phyloP scores from a whole-genome alignment of 257 asterid genomes.

The Nicotiana tabacum region DNA sequence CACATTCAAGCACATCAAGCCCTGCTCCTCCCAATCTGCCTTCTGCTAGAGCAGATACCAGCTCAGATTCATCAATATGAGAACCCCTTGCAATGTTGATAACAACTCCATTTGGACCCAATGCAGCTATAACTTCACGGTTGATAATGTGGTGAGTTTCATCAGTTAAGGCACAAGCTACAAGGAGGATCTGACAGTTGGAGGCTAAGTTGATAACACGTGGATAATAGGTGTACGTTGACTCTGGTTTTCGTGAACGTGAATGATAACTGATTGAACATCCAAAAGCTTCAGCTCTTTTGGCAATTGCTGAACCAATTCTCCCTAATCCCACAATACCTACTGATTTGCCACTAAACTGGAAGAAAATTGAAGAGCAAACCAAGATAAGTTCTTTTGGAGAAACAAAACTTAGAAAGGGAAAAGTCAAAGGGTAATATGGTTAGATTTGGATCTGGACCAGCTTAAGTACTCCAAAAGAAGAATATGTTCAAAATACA shows the following conservation, averaged over 20 bases:
- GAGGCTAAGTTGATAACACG: slow-evolving; percentile 41
- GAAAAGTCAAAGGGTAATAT: not conserved
- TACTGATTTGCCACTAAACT: slow-evolving; percentile 68
- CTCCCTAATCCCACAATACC: slow-evolving; percentile 75
- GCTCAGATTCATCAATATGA: slow-evolving; percentile 53
- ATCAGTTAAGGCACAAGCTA: slow-evolving; percentile 51
- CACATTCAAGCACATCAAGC: slow-evolving; percentile 55
- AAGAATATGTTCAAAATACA: not conserved
- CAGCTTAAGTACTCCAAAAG: not conserved
- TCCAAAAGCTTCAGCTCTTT: slow-evolving; percentile 66
- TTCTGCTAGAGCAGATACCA: slow-evolving; percentile 53
- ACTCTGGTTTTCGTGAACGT: slow-evolving; percentile 38
- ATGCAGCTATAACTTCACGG: slow-evolving; percentile 46
- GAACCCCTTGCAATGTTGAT: slow-evolving; percentile 63
- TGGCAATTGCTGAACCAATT: slow-evolving; percentile 76
- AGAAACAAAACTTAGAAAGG: not conserved
- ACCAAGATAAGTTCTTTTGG: not conserved
- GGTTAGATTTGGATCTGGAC: not conserved
- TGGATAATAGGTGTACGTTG: slow-evolving; percentile 41
- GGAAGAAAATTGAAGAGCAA: slow-evolving; percentile 12
- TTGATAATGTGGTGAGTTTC: slow-evolving; percentile 58
- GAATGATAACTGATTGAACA: slow-evolving; percentile 57
- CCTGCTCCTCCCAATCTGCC: slow-evolving; percentile 72
- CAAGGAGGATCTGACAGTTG: slow-evolving; percentile 50
- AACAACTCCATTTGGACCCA: slow-evolving; percentile 51